Conservation (phyloP, 2,329 filamentous ascomycete species). For the Aspergillus novofumigatus region DNA sequence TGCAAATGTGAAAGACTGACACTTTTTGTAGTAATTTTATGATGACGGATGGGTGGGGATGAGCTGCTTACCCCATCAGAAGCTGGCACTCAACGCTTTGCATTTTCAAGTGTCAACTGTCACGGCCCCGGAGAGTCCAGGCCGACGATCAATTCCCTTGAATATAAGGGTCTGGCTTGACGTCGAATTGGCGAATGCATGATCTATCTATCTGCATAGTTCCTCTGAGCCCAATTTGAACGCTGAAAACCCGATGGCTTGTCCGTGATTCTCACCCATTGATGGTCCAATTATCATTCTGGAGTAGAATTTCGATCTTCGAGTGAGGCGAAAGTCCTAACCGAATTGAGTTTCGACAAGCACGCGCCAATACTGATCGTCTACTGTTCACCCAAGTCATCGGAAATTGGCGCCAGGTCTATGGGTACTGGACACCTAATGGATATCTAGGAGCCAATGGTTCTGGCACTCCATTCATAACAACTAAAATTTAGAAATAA, state of each 20-base stretch:
- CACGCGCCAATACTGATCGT: constrained; percentile 28
- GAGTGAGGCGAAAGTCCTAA: background rate
- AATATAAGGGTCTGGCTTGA: background rate
- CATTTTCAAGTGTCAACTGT: background rate
- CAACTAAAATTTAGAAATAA: background rate
- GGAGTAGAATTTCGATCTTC: background rate
- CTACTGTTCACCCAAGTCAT: constrained; percentile 26
- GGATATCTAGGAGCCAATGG: background rate
- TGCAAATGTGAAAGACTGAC: background rate
- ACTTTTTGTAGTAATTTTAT: background rate
- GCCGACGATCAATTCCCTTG: background rate
- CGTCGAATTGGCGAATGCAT: background rate
- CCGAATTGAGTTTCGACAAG: constrained; percentile 33
- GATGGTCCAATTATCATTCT: background rate
- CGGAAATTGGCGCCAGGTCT: constrained; percentile 17
- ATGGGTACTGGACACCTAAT: background rate
- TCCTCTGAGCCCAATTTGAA: background rate
- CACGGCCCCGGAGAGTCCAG: too few species aligned
- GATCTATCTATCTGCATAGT: background rate
- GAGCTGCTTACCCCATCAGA: background rate
- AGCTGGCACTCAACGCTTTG: background rate
- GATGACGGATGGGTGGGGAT: background rate
- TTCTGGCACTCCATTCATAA: background rate
- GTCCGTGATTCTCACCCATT: background rate
- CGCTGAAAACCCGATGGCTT: background rate